Percentiles rank a stretch among this genome's conserved stretches.
These are phyloP conservation scores for Dothideomycetidae sp. DNA, from an alignment of 2,329 filamentous ascomycete species.

Conservation along the genomic window DNA sequence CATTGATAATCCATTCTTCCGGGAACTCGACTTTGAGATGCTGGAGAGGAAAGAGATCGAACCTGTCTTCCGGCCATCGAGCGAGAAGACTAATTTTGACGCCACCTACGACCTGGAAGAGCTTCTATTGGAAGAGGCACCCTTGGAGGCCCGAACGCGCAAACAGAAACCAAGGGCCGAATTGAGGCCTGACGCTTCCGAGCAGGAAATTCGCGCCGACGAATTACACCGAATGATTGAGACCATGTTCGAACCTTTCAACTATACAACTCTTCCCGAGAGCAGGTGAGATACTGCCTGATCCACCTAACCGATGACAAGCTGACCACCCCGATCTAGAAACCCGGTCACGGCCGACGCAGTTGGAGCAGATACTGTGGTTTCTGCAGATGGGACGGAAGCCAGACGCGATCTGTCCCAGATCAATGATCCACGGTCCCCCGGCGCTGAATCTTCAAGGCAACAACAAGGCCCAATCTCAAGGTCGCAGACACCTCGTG, in stretches of 20 bases:
- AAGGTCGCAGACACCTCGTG: slow-evolving; percentile 25
- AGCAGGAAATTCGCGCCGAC: slow-evolving; percentile 87
- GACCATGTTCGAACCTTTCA: slow-evolving; percentile 83
- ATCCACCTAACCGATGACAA: too few relatives aligned
- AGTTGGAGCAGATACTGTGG: slow-evolving; percentile 2
- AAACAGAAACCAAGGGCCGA: slow-evolving; percentile 87
- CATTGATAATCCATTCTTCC: slow-evolving; percentile 79
- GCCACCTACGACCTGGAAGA: slow-evolving; percentile 97
- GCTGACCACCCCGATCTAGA: slow-evolving; percentile 7
- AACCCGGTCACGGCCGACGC: slow-evolving; percentile 9
- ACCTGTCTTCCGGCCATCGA: slow-evolving; percentile 83
- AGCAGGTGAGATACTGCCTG: slow-evolving; percentile 43
- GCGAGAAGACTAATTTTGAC: slow-evolving; percentile 98
- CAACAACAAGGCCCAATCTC: slow-evolving; percentile 16
- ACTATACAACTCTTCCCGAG: slow-evolving; percentile 76
- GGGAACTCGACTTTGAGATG: slow-evolving; percentile 65
- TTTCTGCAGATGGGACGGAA: background rate
- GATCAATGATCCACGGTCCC: slow-evolving; percentile 4
- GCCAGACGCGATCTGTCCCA: slow-evolving; percentile 2
- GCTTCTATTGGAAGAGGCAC: slow-evolving; percentile 81
- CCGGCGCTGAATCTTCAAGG: slow-evolving; percentile 1
- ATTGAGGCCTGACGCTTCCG: slow-evolving; percentile 84
- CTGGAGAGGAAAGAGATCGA: slow-evolving; percentile 78
- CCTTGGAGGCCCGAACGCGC: slow-evolving; percentile 78
- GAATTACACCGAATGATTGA: slow-evolving; percentile 92